These are phyloP conservation scores for Jacaranda copaia DNA, from an alignment of 257 asterid genomes.

Conservation along the genomic window DNA sequence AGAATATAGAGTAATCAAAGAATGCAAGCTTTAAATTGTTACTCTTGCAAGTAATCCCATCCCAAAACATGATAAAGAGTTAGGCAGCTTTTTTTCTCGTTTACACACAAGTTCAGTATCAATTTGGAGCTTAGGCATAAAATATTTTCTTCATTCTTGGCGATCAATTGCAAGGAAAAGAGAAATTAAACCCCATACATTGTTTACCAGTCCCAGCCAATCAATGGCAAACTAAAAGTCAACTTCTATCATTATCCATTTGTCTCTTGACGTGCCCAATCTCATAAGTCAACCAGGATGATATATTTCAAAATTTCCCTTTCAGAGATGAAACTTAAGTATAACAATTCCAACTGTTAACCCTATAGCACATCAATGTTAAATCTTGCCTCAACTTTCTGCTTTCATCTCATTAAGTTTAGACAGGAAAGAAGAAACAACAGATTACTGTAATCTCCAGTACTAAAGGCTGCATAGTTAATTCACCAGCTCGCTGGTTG, in stretches of 20 bases:
- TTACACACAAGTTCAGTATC: background rate
- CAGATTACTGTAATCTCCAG: slow-evolving; percentile 12
- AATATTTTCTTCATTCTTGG: background rate
- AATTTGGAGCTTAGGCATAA: slow-evolving; percentile 20
- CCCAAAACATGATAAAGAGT: background rate
- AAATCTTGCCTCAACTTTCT: background rate
- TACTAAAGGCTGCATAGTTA: background rate
- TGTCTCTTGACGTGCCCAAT: background rate
- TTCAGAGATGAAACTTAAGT: background rate
- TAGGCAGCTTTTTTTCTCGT: background rate
- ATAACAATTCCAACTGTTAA: background rate
- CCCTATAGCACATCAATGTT: background rate
- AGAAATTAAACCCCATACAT: background rate
- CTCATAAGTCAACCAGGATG: background rate
- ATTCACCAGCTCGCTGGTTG: slow-evolving; percentile 26
- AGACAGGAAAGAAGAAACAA: background rate
- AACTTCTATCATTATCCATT: background rate
- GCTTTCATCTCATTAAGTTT: slow-evolving; percentile 4
- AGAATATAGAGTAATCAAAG: background rate
- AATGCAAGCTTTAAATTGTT: background rate
- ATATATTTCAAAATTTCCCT: background rate
- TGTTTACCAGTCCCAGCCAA: background rate
- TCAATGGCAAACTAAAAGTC: no score
- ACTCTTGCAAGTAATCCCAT: background rate
- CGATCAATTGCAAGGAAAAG: background rate